Base-by-base conservation (phyloP, 768 basidiomycete species). In the Cystobasidium ongulense region DNA sequence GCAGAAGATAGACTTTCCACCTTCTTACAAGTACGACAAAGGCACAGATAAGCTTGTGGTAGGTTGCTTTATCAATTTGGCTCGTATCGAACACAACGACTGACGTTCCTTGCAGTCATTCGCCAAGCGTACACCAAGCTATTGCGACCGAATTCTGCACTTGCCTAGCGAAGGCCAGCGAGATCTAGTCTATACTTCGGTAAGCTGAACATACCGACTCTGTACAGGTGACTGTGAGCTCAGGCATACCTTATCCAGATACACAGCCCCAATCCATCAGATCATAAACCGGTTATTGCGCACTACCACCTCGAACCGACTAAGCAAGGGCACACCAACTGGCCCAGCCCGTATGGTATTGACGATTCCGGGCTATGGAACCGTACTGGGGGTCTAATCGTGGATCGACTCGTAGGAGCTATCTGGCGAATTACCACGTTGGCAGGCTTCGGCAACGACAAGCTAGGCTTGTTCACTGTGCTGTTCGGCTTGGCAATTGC, bases 71-170 rank as follows among this genome's bases (percentile, higher is more conserved):
- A 63, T 41, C 52, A 62, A 23, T 23, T 8, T n/a, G 31, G 23
- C 62, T 63, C 10, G 36, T 63, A 4, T 29, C 10, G 10, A 67
- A 11, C 46, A 25, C 23, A 15, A 31, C 59, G 61, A 63, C 31
- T 7, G 21, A 27, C 41, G 46, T 39, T 54, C 8, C 8, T 35
- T 38, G n/a, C 31, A 76, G 73, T 68, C 27, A 61, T 90, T 90
- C 78, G 80, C 81, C 13, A 89, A 86, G 78, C 88, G 95, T 11
- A 85, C 84, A 1, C 94, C 95, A 0, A 87, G 92, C 25, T 98
- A 92, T 90, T 96, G 93, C 33, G 95, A 98, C 81, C 86, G 95
- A 54, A 86, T 98, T 53, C 83, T 97, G 78, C 96, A 92, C 78
- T 85, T 90, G 4, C 83, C 87, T 79, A 85, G 85, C 25, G 90